Percentiles rank a stretch among this genome's conserved stretches.
These are phyloP conservation scores for Mucor velutinosus DNA, from an alignment of 371 early-diverging fungal species.

Conservation along the genomic window DNA sequence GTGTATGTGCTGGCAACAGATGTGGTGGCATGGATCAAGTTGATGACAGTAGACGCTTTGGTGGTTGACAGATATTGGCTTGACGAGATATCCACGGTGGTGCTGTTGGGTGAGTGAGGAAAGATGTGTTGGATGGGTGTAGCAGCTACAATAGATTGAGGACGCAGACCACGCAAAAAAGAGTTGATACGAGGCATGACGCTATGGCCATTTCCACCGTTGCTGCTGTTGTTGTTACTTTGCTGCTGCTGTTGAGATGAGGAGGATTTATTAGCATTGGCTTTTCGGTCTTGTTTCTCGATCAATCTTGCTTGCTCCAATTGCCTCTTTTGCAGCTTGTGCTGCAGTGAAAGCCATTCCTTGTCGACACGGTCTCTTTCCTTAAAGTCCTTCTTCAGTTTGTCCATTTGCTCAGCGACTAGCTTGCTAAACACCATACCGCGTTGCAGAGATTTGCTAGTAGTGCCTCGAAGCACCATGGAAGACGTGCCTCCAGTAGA, in stretches of 20 bases:
- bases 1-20: slow-evolving; percentile 70
- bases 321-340: slow-evolving; percentile 69
- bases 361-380: slow-evolving; percentile 73
- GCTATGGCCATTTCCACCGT: background rate
- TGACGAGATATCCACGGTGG: background rate
- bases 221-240: background rate
- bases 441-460: slow-evolving; percentile 14
- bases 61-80: slow-evolving; percentile 2
- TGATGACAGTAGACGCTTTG: slow-evolving; percentile 79
- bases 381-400: slow-evolving; percentile 68
- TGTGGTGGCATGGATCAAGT: slow-evolving; percentile 77
- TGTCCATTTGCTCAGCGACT: slow-evolving; percentile 69
- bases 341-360: slow-evolving; percentile 68
- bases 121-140: slow-evolving; percentile 21
- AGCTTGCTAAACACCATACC: slow-evolving; percentile 55
- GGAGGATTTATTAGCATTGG: background rate
- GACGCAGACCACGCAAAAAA: slow-evolving; percentile 34
- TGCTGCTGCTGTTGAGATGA: background rate
- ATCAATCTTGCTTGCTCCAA: slow-evolving; percentile 67
- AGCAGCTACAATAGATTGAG: slow-evolving; percentile 13
- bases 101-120: background rate
- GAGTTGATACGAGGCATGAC: slow-evolving; percentile 46
- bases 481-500: slow-evolving; percentile 26
- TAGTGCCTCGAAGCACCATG: slow-evolving; percentile 21
- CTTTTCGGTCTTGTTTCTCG: slow-evolving; percentile 57